Conservation (phyloP, 176 grass and related monocot genomes). For the Carex cristatella region DNA sequence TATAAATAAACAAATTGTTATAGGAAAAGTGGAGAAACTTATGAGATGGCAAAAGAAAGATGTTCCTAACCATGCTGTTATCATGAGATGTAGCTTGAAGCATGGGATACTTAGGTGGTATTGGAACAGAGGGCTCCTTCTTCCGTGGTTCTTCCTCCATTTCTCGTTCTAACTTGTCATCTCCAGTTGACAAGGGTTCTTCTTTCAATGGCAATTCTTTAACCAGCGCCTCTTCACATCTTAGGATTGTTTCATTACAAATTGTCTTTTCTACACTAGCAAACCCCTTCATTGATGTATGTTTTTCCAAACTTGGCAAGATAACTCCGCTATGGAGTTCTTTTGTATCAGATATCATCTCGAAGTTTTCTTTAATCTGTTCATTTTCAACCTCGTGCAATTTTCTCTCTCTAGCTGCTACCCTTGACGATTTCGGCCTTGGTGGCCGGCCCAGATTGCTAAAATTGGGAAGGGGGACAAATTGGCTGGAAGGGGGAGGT, state of each 20-base stretch:
- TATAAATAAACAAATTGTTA: neutral
- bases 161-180: conserved; percentile 19
- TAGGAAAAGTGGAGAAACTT: conserved; percentile 8
- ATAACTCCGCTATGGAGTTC: conserved; percentile 19
- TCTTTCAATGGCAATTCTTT: conserved; percentile 11
- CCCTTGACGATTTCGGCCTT: conserved; percentile 44
- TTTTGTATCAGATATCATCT: neutral
- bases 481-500: neutral
- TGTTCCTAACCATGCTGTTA: conserved; percentile 65
- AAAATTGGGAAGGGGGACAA: conserved; percentile 30
- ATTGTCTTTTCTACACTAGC: neutral
- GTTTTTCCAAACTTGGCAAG: conserved; percentile 18
- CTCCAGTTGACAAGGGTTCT: neutral
- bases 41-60: neutral
- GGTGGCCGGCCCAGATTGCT: conserved; percentile 41
- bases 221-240: neutral
- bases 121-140: conserved; percentile 25
- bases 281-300: neutral
- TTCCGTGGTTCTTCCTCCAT: conserved; percentile 33
- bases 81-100: conserved; percentile 72
- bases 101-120: conserved; percentile 47
- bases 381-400: conserved; percentile 18
- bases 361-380: conserved; percentile 14
- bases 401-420: neutral
- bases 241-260: neutral